Evolutionary conservation across 306 rosid species (phyloP), one percentile per base, ranked within the genome.

Genomic region (Cucumis hystrix): DNA sequence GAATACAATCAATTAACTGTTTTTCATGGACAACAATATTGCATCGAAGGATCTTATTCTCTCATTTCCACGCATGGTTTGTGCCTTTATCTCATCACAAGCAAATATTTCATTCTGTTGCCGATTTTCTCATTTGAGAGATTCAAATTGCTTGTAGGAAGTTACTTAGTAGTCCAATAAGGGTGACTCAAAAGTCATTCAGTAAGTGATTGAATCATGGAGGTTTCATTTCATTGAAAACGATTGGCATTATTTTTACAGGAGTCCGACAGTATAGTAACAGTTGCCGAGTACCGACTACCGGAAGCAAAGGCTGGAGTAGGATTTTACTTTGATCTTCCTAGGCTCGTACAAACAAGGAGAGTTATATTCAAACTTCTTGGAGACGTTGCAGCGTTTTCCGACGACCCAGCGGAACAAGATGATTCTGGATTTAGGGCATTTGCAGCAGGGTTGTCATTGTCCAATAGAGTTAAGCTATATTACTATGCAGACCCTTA

Each of bases 301-400:
- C 99, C 99, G 11, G 99, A 96, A 85, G 89, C 91, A 8, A 92
- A 83, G 89, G 85, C 83, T 11, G 99, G 97, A 84, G 92, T 97
- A 13, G 88, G 90, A 2, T 74, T 96, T 91, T 96, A 96, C 93
- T 96, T 96, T n/a, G 97, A 96, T 82, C 91, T 96, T 82, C 87
- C 96, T 33, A 77, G 83, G 55, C 83, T 77, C 79, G 83, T 91
- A 75, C 97, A 88, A 85, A 86, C 92, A 28, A 89, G 92, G 69
- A 84, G 88, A 79, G 82, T 96, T 80, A 75, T 80, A 45, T 96
- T 96, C 90, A 96, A 83, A 83, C 89, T 96, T 65, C 81, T 91
- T 20, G 99, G 99, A 83, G 96, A 96, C 77, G 83, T 96, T 83
- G 86, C 96, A 12, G 93, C 93, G 57, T 96, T 88, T 83, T 79